Evolutionary conservation across 495 filamentous ascomycete genomes (phyloP), one percentile per base, ranked within the genome.

Genomic region (Tricharina praecox): DNA sequence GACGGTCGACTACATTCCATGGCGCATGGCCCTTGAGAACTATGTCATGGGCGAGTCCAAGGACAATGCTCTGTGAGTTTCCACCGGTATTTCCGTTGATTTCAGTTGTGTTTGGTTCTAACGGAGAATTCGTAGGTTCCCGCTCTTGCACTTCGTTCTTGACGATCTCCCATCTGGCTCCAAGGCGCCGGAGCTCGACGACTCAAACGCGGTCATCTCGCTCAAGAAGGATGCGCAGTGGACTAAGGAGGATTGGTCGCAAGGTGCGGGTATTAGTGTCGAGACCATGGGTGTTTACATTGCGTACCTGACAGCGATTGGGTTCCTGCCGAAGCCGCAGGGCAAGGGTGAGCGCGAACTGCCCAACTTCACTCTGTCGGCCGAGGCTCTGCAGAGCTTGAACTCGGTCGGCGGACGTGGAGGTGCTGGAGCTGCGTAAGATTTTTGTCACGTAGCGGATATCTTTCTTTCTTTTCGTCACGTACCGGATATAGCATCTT

Each of bases 121-220:
- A n/a, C n/a, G n/a, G n/a, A n/a, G 39, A 32, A 21, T 21, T 25
- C 53, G 21, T 49, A 67, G 58, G 23, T 79, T 90, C 74, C 85
- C 85, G 1, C 74, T 94, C 21, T 85, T 81, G 58, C 81, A 93
- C 63, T 88, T 92, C 61, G 82, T 81, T 34, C 79, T 76, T 23
- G 71, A 73, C 15, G 79, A 93, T 56, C 73, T 95, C 7, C 86
- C 85, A 0, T 72, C 71, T 7, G 76, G 75, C 50, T 86, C 83
- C 9, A 77, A 76, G 47, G 84, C 85, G 1, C 85, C 83, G 0
- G 82, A 83, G 58, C 68, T 95, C 19, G 81, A 84, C 48, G 83
- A 93, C 54, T 59, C 62, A 13, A 87, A 92, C 52, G 76, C 87
- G 2, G 69, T 70, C 0, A 62, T 66, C 0, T 69, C 81, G 0